These are phyloP conservation scores for Stachybotrys elegans DNA, from an alignment of 2,329 filamentous ascomycete genomes.

Conservation along the genomic window DNA sequence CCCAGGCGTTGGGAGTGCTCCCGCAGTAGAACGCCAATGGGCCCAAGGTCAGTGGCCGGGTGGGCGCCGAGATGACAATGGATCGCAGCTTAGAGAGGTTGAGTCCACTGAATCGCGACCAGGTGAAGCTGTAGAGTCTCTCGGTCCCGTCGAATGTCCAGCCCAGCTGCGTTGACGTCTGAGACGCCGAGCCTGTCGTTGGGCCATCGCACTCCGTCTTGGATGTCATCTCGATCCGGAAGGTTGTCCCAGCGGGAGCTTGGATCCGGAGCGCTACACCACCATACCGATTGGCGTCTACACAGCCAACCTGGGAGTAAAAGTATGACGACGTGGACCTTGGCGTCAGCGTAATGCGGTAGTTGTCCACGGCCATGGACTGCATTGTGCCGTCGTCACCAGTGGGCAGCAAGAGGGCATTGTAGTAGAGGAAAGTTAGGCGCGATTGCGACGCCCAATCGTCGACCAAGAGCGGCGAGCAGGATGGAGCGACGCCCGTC, in stretches of 20 bases:
- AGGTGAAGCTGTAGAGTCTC: slow-evolving; percentile 53
- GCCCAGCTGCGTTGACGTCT: slow-evolving; percentile 44
- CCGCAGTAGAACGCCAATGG: slow-evolving; percentile 57
- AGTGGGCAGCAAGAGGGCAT: slow-evolving; percentile 48
- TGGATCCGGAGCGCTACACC: slow-evolving; percentile 52
- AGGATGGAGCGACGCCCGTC: slow-evolving; percentile 17
- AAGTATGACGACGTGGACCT: slow-evolving; percentile 47
- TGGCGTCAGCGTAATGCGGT: slow-evolving; percentile 48
- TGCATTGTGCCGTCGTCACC: slow-evolving; percentile 54
- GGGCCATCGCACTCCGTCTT: slow-evolving; percentile 37
- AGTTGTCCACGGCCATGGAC: slow-evolving; percentile 46
- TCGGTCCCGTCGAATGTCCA: slow-evolving; percentile 58
- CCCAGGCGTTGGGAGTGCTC: slow-evolving; percentile 40
- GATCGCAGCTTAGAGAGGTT: slow-evolving; percentile 47
- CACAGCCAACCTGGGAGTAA: slow-evolving; percentile 51
- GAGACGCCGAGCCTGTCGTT: slow-evolving; percentile 26
- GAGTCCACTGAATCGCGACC: slow-evolving; percentile 44
- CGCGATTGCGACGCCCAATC: slow-evolving; percentile 59
- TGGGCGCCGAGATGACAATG: slow-evolving; percentile 44
- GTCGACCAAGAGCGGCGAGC: slow-evolving; percentile 44
- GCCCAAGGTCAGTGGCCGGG: slow-evolving; percentile 43
- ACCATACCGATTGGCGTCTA: slow-evolving; percentile 46
- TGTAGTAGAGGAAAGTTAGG: slow-evolving; percentile 56
- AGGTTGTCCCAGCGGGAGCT: slow-evolving; percentile 43
- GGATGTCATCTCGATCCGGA: slow-evolving; percentile 47